Base-by-base conservation (phyloP, 768 basidiomycete species). In the Boletales sp. region DNA sequence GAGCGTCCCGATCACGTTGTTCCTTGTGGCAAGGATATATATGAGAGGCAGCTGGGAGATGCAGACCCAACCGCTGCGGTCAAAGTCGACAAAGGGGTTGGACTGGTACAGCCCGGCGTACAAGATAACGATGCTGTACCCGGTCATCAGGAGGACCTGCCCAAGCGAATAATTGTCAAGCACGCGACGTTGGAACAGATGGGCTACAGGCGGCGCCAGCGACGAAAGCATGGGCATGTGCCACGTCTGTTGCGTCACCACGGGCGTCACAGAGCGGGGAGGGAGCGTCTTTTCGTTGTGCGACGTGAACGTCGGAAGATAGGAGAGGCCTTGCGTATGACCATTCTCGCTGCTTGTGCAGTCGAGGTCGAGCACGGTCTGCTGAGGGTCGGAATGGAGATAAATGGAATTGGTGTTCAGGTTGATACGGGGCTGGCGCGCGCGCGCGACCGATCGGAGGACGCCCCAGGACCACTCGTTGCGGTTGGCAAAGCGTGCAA, bases 11-110 rank as follows among this genome's bases (percentile, higher is more conserved):
- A 86, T 61, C 35, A 83, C 54, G 57, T 80, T 87, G 64, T 88
- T 88, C 74, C 91, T 91, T 25, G 81, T 76, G 10, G 80, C 81
- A 19, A 89, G 74, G 4, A 76, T 70, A 56, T 84, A 77, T 14
- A 87, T 71, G 44, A 85, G 70, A 0, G 86, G 87, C 17, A 87
- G 52, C 51, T 89, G 86, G 1, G 82, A 77, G 25, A 72, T 60
- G 9, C 75, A 68, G 12, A 88, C 65, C 70, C 72, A 82, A 2
- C 78, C 84, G 8, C 74, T 67, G 10, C 82, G 76, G 2, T 70
- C 49, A 14, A 72, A 65, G 57, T 82, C 76, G 19, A 65, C 66
- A 60, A 86, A 82, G 3, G 80, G 73, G 28, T 57, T 76, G 2
- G 81, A 79, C 33, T 68, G 65, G 62, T 75, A 75, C 44, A 84